Base-by-base conservation (phyloP, 1,284 basidiomycete genomes). In the Trichosporon coremiiforme region DNA sequence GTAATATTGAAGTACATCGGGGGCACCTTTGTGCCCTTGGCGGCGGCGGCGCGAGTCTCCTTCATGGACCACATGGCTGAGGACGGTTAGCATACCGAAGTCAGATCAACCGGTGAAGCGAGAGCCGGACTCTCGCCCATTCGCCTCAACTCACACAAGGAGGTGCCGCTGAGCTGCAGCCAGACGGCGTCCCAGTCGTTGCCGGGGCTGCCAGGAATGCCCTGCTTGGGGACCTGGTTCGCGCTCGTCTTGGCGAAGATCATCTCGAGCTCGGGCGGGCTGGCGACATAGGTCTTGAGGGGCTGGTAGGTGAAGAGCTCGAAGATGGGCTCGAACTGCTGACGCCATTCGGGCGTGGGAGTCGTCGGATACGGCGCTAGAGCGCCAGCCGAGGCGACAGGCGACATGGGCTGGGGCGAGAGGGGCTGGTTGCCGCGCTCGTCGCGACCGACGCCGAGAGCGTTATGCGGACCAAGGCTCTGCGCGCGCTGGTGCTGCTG, bases 101-200 rank as follows among this genome's bases (percentile, higher is more conserved):
- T 25, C 25, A 25, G 25, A 25, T 25, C 25, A 25, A 25, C 25
- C 25, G 25, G 25, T 25, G 25, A 25, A 25, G 25, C 25, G 25
- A 25, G 25, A 25, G 25, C 25, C 25, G 25, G 25, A 25, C 25
- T 25, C 25, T 25, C 25, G 25, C 25, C 25, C 25, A 25, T 25
- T 25, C 25, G 25, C 25, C 10, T 13, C 45, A 22, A 73, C 77
- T 73, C 67, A 80, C 93, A 95, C 68, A 98, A 87, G 8, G 93
- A 95, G 8, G 94, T 97, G 5, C 95, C 95, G 57, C 92, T 91
- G 33, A 98, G 86, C 84, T 98, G 95, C 1, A 92, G 91, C 94
- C 94, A 96, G 9, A 96, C 90, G n/a, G 93, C 88, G 8, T 87
- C 86, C 93, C 94, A 95, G n/a, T 91, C 91, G 35, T 93, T 94